These are phyloP conservation scores for Cercospora nicotianae DNA, from an alignment of 2,329 filamentous ascomycete species.

Conservation along the genomic window DNA sequence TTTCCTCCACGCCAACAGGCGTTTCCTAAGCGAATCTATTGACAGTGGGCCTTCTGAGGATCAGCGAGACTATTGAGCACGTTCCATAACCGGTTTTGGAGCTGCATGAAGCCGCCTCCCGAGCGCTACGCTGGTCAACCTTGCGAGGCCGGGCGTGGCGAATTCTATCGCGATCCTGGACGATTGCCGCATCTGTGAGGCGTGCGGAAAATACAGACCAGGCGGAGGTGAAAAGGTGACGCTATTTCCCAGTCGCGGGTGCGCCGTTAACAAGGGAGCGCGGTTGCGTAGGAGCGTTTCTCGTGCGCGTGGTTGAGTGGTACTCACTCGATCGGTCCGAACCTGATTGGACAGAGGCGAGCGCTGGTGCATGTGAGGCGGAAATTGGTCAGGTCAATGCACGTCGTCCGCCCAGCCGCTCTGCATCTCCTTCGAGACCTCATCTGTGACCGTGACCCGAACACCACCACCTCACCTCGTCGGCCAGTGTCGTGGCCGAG, in stretches of 20 bases:
- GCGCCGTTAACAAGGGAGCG: not conserved
- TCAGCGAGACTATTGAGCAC: conserved; percentile 12
- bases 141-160: conserved; percentile 3
- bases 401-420: conserved; percentile 1
- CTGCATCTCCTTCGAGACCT: conserved; percentile 7
- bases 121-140: conserved; percentile 7
- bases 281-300: not conserved
- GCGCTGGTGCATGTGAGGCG: not conserved
- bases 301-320: not conserved
- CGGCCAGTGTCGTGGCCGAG: not conserved
- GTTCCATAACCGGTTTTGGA: conserved; percentile 9
- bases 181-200: not conserved
- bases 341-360: not conserved
- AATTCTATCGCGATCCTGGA: not conserved
- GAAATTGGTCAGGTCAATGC: conserved; percentile 2
- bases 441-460: not conserved
- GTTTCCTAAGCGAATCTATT: not conserved
- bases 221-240: not conserved
- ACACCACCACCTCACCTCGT: conserved; percentile 1
- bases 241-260: not conserved
- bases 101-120: conserved; percentile 10
- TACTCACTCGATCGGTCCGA: not conserved
- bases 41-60: not conserved
- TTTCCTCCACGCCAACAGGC: not conserved
- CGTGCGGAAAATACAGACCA: not conserved